Evolutionary conservation across 2,329 filamentous ascomycete species (phyloP).

Genomic region (Lomentospora prolificans): DNA sequence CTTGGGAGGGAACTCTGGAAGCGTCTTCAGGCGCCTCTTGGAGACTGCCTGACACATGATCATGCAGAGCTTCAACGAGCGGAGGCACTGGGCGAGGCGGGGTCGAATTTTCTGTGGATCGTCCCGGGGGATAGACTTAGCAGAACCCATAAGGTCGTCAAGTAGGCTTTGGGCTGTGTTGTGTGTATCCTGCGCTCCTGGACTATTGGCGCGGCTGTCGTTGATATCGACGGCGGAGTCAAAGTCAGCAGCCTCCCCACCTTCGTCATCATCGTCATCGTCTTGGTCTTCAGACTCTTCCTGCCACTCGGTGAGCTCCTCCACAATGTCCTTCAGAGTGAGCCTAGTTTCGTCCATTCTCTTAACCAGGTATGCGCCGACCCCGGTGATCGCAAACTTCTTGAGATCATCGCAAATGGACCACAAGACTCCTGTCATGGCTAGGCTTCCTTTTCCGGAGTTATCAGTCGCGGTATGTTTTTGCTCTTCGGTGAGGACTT

Average conservation of each 20-base stretch:
- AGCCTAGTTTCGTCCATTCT: slow-evolving; percentile 68
- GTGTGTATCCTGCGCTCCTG: slow-evolving; percentile 15
- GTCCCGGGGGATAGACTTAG: slow-evolving; percentile 50
- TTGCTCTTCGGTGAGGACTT: slow-evolving; percentile 27
- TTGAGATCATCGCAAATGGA: slow-evolving; percentile 67
- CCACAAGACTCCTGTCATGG: slow-evolving; percentile 72
- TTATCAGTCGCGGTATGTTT: slow-evolving; percentile 18
- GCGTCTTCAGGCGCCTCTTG: slow-evolving; percentile 58
- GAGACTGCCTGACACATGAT: slow-evolving; percentile 60
- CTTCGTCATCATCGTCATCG: slow-evolving; percentile 39
- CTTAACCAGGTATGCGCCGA: slow-evolving; percentile 58
- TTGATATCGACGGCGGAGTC: slow-evolving; percentile 17
- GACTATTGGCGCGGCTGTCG: slow-evolving; percentile 30
- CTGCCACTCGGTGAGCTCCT: slow-evolving; percentile 82
- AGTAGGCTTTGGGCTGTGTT: slow-evolving; percentile 41
- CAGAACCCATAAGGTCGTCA: slow-evolving; percentile 58
- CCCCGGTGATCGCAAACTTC: slow-evolving; percentile 53
- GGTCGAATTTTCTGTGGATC: slow-evolving; percentile 55
- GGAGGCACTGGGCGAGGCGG: slow-evolving; percentile 54
- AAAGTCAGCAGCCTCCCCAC: slow-evolving; percentile 8
- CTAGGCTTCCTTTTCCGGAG: slow-evolving; percentile 43
- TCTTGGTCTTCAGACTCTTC: slow-evolving; percentile 59
- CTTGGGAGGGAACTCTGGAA: slow-evolving; percentile 31
- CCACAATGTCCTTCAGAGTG: slow-evolving; percentile 69
- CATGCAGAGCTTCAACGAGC: slow-evolving; percentile 55